Conservation (phyloP, 768 basidiomycete species). For the Suillus clintonianus region DNA sequence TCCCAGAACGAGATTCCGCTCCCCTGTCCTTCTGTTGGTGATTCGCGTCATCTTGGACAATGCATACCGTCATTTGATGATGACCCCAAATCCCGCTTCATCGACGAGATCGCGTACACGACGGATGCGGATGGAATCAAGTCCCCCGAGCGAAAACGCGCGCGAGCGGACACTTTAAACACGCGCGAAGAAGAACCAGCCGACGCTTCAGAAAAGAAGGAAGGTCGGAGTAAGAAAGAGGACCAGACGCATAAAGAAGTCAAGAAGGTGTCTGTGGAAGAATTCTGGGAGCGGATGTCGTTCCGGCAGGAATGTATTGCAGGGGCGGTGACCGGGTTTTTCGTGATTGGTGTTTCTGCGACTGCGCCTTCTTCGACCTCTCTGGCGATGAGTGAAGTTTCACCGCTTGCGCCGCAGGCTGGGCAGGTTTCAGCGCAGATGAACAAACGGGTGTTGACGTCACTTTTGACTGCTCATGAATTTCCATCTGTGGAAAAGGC, state of each 20-base stretch:
- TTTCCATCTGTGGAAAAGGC: conserved; percentile 71
- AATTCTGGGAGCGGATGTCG: conserved; percentile 98
- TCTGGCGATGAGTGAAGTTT: conserved; percentile 27
- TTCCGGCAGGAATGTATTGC: conserved; percentile 93
- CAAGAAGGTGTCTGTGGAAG: conserved; percentile 60
- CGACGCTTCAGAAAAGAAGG: conserved; percentile 28
- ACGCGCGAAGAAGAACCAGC: conserved; percentile 24
- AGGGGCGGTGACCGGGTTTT: conserved; percentile 93
- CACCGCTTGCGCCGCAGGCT: conserved; percentile 50
- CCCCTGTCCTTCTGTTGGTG: conserved; percentile 45
- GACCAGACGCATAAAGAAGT: conserved; percentile 55
- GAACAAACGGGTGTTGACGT: conserved; percentile 67
- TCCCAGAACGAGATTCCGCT: conserved; percentile 42
- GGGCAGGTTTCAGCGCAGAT: conserved; percentile 69
- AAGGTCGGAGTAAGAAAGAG: conserved; percentile 22
- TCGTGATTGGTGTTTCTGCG: conserved; percentile 58
- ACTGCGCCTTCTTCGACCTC: conserved; percentile 16
- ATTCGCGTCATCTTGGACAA: conserved; percentile 51
- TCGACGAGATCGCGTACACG: conserved; percentile 86
- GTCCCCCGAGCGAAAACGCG: conserved; percentile 64
- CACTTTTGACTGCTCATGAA: conserved; percentile 73
- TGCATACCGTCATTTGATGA: conserved; percentile 93
- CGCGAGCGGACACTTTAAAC: conserved; percentile 31
- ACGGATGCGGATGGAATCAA: conserved; percentile 57
- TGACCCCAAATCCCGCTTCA: conserved; percentile 92